A percentile compares a stretch with the other conserved stretches of the same genome.
Evolutionary conservation across 2,329 filamentous ascomycete genomes (phyloP).

Genomic region (Lecanosticta acicola): DNA sequence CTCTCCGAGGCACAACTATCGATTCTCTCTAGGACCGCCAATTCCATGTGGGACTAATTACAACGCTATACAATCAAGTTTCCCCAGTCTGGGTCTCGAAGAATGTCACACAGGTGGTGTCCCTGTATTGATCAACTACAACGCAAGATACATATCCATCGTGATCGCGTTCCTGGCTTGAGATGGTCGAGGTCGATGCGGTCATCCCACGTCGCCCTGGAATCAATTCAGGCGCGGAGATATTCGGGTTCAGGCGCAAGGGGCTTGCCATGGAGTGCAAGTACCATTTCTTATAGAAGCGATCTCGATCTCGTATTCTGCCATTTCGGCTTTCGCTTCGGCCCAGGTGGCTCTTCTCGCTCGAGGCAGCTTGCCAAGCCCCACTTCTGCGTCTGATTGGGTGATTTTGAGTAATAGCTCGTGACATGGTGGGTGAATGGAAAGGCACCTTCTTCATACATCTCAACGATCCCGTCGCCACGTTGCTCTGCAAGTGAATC

Average conservation of each 20-base stretch:
- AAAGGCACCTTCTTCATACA: neutral
- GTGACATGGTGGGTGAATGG: neutral
- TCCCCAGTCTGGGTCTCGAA: too few species aligned
- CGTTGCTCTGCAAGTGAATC: neutral
- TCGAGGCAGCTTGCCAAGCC: neutral
- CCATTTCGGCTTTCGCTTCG: neutral
- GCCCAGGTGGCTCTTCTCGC: neutral
- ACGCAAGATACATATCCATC: neutral
- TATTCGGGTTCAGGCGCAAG: neutral
- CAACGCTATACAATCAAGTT: too few species aligned
- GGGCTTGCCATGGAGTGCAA: neutral
- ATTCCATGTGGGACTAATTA: too few species aligned
- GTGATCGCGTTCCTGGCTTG: neutral
- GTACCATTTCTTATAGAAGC: neutral
- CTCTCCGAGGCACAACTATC: too few species aligned
- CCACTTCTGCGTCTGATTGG: neutral
- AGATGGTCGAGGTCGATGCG: neutral
- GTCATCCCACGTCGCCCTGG: neutral
- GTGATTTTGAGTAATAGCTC: too few species aligned
- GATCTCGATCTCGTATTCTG: too few species aligned
- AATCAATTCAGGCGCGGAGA: neutral
- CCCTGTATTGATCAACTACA: neutral
- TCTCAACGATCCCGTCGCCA: neutral
- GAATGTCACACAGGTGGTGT: too few species aligned
- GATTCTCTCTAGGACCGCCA: too few species aligned